Conservation (phyloP, 2,329 filamentous ascomycete species). For the Phoma sp. region DNA sequence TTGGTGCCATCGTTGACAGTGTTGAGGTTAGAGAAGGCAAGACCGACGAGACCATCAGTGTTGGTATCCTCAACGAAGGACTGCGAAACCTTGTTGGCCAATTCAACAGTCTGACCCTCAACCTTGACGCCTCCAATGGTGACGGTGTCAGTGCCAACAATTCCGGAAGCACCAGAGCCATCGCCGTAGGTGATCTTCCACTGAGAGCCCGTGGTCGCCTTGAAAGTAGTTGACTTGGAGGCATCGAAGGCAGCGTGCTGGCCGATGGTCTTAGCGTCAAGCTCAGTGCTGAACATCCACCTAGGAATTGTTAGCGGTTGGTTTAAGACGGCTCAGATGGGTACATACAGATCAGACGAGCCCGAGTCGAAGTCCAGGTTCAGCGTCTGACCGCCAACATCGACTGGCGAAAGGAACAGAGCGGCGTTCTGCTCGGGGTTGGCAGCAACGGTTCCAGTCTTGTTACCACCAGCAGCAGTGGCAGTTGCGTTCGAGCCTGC, state of each 20-base stretch:
- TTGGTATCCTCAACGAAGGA: slow-evolving; percentile 67
- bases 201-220: slow-evolving; percentile 57
- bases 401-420: slow-evolving; percentile 74
- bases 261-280: slow-evolving; percentile 54
- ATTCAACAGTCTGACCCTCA: slow-evolving; percentile 69
- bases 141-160: slow-evolving; percentile 73
- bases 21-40: slow-evolving; percentile 72
- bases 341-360: slow-evolving; percentile 70
- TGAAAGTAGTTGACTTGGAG: slow-evolving; percentile 60
- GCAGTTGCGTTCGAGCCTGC: slow-evolving; percentile 52
- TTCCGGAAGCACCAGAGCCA: slow-evolving; percentile 67
- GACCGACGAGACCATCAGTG: slow-evolving; percentile 73
- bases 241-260: slow-evolving; percentile 66
- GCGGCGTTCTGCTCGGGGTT: slow-evolving; percentile 70
- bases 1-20: slow-evolving; percentile 59
- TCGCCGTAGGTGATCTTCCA: slow-evolving; percentile 77
- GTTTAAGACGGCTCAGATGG: background rate
- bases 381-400: slow-evolving; percentile 72
- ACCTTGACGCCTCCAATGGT: slow-evolving; percentile 71
- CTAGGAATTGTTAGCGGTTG: slow-evolving; percentile 45
- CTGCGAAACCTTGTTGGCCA: slow-evolving; percentile 66
- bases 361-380: slow-evolving; percentile 79
- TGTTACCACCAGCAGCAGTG: slow-evolving; percentile 34
- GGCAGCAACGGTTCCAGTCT: slow-evolving; percentile 67
- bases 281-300: slow-evolving; percentile 73